A percentile compares a stretch with the other conserved stretches of the same genome.
phyloP scores from a whole-genome alignment of 2,329 filamentous ascomycete species.

The Stagonosporopsis rhizophila region DNA sequence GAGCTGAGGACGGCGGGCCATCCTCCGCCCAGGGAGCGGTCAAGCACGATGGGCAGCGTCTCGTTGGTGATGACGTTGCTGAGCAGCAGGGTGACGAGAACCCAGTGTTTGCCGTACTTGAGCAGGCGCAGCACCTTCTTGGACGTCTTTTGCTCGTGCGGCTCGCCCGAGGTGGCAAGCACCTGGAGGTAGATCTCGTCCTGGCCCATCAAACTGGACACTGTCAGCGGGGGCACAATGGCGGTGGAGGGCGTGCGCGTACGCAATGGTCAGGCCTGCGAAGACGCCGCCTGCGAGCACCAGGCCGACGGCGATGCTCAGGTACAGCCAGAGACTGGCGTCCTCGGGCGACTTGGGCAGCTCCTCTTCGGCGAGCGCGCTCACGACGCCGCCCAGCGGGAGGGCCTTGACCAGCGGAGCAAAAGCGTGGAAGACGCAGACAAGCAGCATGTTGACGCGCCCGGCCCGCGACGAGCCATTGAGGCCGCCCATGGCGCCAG shows the following conservation, averaged over 20 bases:
- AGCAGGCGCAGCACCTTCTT: slow-evolving; percentile 79
- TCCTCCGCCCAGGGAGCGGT: slow-evolving; percentile 90
- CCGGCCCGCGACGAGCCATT: slow-evolving; percentile 40
- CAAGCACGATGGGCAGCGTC: slow-evolving; percentile 87
- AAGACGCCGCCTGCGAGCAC: slow-evolving; percentile 92
- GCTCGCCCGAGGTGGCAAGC: slow-evolving; percentile 82
- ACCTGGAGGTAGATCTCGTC: slow-evolving; percentile 98
- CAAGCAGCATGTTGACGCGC: slow-evolving; percentile 37
- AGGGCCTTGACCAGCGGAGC: slow-evolving; percentile 45
- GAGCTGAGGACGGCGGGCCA: slow-evolving; percentile 93
- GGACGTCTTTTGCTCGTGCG: slow-evolving; percentile 85
- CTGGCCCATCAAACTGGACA: slow-evolving; percentile 66
- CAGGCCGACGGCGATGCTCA: slow-evolving; percentile 77
- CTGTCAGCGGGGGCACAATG: slow-evolving; percentile 39
- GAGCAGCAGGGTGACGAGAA: slow-evolving; percentile 89
- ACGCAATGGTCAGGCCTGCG: slow-evolving; percentile 90
- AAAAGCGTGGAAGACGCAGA: slow-evolving; percentile 42
- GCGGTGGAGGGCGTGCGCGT: slow-evolving; percentile 47
- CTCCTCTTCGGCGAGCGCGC: slow-evolving; percentile 37
- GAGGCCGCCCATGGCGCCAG: slow-evolving; percentile 21
- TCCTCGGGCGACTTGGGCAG: slow-evolving; percentile 56
- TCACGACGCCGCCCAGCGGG: slow-evolving; percentile 37
- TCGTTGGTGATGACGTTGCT: slow-evolving; percentile 99
- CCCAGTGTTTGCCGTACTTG: slow-evolving; percentile 95
- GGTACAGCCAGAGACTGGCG: slow-evolving; percentile 78